Conservation (phyloP, 106 monocot species). For the Xerophyta viscosa region DNA sequence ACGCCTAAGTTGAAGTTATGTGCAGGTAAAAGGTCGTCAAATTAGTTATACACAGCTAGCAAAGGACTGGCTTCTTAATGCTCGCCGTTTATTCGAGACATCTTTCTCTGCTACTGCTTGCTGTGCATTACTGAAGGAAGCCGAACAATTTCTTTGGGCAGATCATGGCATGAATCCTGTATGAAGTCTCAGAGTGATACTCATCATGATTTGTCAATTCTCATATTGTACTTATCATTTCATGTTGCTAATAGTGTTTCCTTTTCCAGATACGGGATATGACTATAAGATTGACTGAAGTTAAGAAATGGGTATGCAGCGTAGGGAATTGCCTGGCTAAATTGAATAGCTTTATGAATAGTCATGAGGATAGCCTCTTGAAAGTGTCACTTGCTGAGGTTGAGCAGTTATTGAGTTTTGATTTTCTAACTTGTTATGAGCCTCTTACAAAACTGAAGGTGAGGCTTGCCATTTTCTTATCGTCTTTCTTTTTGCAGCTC, state of each 20-base stretch:
- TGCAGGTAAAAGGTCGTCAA: conserved; percentile 39
- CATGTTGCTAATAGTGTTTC: background rate
- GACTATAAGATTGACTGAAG: conserved; percentile 33
- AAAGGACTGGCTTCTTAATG: conserved; percentile 54
- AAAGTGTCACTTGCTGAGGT: conserved; percentile 43
- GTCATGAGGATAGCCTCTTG: conserved; percentile 3
- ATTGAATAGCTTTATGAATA: conserved; percentile 19
- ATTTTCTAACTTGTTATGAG: conserved; percentile 42
- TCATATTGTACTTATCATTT: background rate
- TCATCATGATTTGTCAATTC: background rate
- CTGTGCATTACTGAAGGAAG: conserved; percentile 39
- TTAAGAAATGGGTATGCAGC: conserved; percentile 47
- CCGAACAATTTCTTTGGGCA: conserved; percentile 84
- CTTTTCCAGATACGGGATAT: conserved; percentile 56
- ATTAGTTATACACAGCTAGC: conserved; percentile 52
- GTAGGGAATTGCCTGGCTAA: conserved; percentile 31
- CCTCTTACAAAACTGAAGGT: conserved; percentile 59
- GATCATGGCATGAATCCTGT: conserved; percentile 74
- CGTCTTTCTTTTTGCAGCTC: background rate
- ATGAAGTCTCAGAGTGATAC: conserved; percentile 4
- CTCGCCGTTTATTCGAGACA: conserved; percentile 42
- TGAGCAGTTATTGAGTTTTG: conserved; percentile 35
- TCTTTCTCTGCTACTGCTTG: conserved; percentile 43
- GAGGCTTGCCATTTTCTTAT: background rate
- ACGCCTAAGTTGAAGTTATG: too few species aligned